Base-by-base conservation (phyloP, 169 alveolate species). In the Ophryocystis elektroscirrha region DNA sequence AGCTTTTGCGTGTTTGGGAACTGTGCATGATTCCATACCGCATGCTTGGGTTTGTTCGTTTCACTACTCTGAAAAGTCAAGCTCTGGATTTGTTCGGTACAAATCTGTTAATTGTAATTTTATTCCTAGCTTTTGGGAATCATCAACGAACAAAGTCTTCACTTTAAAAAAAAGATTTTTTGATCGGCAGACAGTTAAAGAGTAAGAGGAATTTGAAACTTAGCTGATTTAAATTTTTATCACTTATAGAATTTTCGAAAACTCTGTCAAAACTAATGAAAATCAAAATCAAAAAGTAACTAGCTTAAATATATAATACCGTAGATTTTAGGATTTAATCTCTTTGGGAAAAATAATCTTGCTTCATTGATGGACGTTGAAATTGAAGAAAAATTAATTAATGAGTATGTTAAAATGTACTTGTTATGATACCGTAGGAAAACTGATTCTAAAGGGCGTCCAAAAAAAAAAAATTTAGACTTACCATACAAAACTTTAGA, bases 401-500 rank as follows among this genome's bases (percentile, higher is more conserved):
- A 12, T 12, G n/a, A 9, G 12, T 32, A 9, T 32, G n/a, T 12
- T 12, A 12, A 12, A 12, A 12, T 12, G 39, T 12, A 12, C n/a
- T 32, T 12, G 39, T 12, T 32, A 9, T 12, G 39, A 9, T 12
- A 9, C 39, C 9, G 39, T 32, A 12, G 39, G n/a, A 12, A 32
- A 12, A 12, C n/a, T 9, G 39, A 32, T 9, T 12, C 39, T 9
- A 12, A 32, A 9, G 39, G 39, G n/a, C n/a, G 12, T 12, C 9
- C n/a, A 12, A 32, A 9, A 12, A 9, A 32, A 12, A 32, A 12
- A 12, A 12, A 9, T 12, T 32, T 32, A 12, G 39, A 32, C n/a
- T 46, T 56, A 0, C 67, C 67, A 9, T 59, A 59, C 41, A 47
- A 63, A 9, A 30, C 64, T n/a, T 32, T 59, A 1, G 67, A 59